Evolutionary conservation across 176 grass and related monocot species (phyloP).

Genomic region (Oryza glumipatula): DNA sequence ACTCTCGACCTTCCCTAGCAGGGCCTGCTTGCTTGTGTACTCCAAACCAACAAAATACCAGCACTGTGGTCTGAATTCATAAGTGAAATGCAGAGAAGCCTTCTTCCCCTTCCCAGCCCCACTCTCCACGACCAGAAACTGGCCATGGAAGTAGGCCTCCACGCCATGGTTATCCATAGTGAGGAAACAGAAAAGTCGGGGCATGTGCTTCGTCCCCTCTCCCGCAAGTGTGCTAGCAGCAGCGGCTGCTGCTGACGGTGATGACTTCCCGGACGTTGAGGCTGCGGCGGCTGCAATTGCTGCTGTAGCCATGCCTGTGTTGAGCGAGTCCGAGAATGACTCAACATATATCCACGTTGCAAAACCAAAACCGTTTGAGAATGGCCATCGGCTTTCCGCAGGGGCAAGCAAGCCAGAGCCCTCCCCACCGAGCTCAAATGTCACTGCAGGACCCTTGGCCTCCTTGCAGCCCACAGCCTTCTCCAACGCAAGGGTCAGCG

Average conservation of each 20-base stretch:
- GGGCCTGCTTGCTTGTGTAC: slow-evolving; percentile 76
- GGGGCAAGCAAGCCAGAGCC: slow-evolving; percentile 81
- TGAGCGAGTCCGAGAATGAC: slow-evolving; percentile 69
- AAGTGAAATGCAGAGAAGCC: slow-evolving; percentile 79
- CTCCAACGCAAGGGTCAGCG: slow-evolving; percentile 72
- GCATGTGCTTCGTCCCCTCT: slow-evolving; percentile 83
- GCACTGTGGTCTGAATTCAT: slow-evolving; percentile 80
- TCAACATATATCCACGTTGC: slow-evolving; percentile 98
- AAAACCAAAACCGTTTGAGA: slow-evolving; percentile 88
- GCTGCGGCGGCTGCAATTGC: slow-evolving; percentile 63
- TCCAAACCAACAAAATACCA: slow-evolving; percentile 96
- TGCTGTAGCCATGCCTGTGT: slow-evolving; percentile 58
- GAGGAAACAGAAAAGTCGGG: slow-evolving; percentile 90
- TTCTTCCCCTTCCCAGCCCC: slow-evolving; percentile 76
- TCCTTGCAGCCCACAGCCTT: slow-evolving; percentile 82
- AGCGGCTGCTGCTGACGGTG: slow-evolving; percentile 55
- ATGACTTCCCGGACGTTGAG: slow-evolving; percentile 76
- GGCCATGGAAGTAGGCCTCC: slow-evolving; percentile 93
- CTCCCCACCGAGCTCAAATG: slow-evolving; percentile 91
- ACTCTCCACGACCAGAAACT: slow-evolving; percentile 91
- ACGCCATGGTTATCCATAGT: slow-evolving; percentile 86
- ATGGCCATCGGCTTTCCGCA: slow-evolving; percentile 84
- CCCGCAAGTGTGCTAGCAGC: slow-evolving; percentile 69
- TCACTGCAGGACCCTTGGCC: slow-evolving; percentile 67
- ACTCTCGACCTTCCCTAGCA: slow-evolving; percentile 80